Base-by-base conservation (phyloP, 2,329 filamentous ascomycete genomes). In the Cordyceps sp. region DNA sequence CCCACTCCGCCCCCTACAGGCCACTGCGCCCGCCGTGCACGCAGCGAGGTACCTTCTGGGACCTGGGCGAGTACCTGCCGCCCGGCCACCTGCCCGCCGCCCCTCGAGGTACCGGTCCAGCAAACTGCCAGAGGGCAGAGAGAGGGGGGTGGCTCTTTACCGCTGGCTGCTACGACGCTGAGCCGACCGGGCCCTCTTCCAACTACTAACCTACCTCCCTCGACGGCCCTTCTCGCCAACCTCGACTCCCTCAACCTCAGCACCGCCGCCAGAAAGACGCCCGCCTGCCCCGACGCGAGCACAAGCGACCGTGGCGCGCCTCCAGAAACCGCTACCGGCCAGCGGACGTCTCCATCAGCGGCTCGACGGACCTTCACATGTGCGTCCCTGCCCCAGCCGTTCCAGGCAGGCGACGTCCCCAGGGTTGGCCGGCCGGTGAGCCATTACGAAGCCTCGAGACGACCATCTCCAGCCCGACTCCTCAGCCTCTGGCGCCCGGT, bases 301-400 rank as follows among this genome's bases (percentile, higher is more conserved):
- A n/a, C n/a, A n/a, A n/a, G n/a, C n/a, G n/a, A n/a, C n/a, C n/a
- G n/a, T n/a, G n/a, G n/a, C n/a, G n/a, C n/a, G n/a, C n/a, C n/a
- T n/a, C n/a, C n/a, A n/a, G n/a, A n/a, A n/a, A n/a, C n/a, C n/a
- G n/a, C n/a, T n/a, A n/a, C n/a, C n/a, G n/a, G n/a, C n/a, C n/a
- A n/a, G n/a, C n/a, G n/a, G n/a, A n/a, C n/a, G n/a, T n/a, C n/a
- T n/a, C n/a, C n/a, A n/a, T n/a, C n/a, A n/a, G n/a, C n/a, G n/a
- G n/a, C n/a, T n/a, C n/a, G n/a, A n/a, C n/a, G n/a, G n/a, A 15
- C 23, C 30, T 34, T 33, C 30, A 35, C 28, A 31, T 33, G 33
- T 34, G 38, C 33, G 29, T 35, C 29, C 15, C 29, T 13, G 31
- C 27, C 28, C 8, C 33, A 30, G 24, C 23, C 20, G 10, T 37